phyloP scores from a whole-genome alignment of 176 grass and related monocot species.

The Secale cereale region DNA sequence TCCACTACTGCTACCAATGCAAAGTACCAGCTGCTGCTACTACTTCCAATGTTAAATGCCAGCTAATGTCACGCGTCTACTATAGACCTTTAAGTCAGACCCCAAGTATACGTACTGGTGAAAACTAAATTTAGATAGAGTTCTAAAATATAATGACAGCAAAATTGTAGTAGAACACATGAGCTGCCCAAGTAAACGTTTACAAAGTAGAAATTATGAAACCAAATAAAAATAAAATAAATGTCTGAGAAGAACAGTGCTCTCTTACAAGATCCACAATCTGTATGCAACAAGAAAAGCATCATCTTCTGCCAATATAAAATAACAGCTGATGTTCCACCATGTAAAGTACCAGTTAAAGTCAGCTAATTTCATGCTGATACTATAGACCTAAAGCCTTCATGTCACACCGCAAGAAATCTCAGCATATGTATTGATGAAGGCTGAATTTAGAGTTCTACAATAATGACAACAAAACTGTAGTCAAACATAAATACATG shows the following conservation, averaged over 20 bases:
- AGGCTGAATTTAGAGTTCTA: background rate
- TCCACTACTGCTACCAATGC: too few relatives aligned
- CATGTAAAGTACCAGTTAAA: background rate
- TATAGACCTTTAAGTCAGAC: too few relatives aligned
- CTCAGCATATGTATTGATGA: background rate
- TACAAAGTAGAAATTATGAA: background rate
- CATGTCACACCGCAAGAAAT: background rate
- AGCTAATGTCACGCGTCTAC: background rate
- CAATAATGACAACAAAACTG: background rate
- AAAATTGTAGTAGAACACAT: background rate
- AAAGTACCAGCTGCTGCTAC: too few relatives aligned
- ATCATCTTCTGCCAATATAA: too few relatives aligned
- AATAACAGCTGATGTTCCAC: too few relatives aligned
- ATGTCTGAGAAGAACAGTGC: background rate
- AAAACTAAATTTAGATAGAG: background rate
- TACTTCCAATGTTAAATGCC: background rate
- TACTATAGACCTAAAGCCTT: background rate
- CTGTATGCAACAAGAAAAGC: too few relatives aligned
- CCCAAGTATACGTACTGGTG: background rate
- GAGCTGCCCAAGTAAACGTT: background rate
- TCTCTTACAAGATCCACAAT: too few relatives aligned
- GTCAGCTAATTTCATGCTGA: background rate
- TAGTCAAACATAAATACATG: background rate
- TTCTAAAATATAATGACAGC: background rate
- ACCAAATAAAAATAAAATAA: background rate